Evolutionary conservation across 2,329 filamentous ascomycete genomes (phyloP).

Genomic region (Polytolypa hystricis): DNA sequence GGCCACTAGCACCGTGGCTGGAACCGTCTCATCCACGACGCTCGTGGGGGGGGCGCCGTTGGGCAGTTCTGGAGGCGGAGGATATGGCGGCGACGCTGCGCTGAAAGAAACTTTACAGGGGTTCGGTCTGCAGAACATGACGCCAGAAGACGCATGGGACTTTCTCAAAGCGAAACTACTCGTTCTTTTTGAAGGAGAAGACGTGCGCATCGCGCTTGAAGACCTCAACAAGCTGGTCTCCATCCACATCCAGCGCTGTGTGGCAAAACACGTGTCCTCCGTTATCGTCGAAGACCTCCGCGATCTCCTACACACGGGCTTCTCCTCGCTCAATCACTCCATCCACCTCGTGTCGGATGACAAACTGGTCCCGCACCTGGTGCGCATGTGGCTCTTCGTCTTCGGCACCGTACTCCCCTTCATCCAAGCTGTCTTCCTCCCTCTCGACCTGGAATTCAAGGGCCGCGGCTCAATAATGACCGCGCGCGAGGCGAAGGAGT

Average conservation of each 20-base stretch:
- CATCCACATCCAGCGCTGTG: constrained; percentile 52
- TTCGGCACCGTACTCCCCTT: constrained; percentile 87
- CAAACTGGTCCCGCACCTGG: constrained; percentile 74
- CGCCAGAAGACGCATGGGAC: constrained; percentile 55
- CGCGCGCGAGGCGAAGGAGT: constrained; percentile 68
- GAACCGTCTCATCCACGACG: constrained; percentile 17
- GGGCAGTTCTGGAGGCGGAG: constrained; percentile 19
- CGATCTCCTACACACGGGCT: constrained; percentile 59
- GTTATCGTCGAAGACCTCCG: constrained; percentile 52
- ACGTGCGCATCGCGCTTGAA: constrained; percentile 53
- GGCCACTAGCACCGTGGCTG: constrained; percentile 15
- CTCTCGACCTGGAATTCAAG: constrained; percentile 84
- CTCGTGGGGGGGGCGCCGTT: constrained; percentile 28
- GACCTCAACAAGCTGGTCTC: constrained; percentile 54
- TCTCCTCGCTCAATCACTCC: constrained; percentile 73
- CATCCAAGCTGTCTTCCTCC: constrained; percentile 88
- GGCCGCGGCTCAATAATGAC: constrained; percentile 72
- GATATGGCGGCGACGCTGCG: constrained; percentile 22
- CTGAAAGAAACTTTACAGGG: constrained; percentile 33
- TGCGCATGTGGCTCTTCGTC: constrained; percentile 88
- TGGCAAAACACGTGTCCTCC: constrained; percentile 48
- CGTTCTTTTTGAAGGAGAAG: constrained; percentile 54
- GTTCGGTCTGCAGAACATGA: constrained; percentile 59
- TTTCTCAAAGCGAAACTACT: constrained; percentile 52
- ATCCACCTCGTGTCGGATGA: constrained; percentile 71